Conservation (phyloP, 2,329 filamentous ascomycete species). For the Exophiala mesophila region DNA sequence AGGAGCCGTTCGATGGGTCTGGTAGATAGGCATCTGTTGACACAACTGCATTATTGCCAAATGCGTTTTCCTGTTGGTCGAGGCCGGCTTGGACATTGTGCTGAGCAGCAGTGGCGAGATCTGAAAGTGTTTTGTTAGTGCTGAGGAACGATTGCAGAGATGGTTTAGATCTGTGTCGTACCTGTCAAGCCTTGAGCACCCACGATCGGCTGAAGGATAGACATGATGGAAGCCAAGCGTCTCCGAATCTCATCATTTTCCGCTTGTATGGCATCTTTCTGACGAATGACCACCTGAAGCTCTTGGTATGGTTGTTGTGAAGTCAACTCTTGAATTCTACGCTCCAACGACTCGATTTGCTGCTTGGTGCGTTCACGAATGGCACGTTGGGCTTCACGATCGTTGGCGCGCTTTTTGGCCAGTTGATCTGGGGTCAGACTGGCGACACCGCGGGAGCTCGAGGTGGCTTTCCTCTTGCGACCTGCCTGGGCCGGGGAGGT, state of each 20-base stretch:
- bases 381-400: constrained; percentile 78
- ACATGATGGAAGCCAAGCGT: constrained; percentile 61
- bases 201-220: constrained; percentile 45
- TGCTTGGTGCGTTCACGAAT: constrained; percentile 77
- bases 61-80: constrained; percentile 10
- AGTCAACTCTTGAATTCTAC: constrained; percentile 68
- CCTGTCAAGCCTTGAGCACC: constrained; percentile 41
- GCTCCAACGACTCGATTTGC: constrained; percentile 71
- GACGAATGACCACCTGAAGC: constrained; percentile 66
- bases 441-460: constrained; percentile 67
- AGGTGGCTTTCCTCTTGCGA: constrained; percentile 41
- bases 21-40: constrained; percentile 27
- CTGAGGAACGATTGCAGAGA: constrained; percentile 15
- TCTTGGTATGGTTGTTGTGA: constrained; percentile 79
- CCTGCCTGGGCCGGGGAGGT: constrained; percentile 18
- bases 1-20: constrained; percentile 26
- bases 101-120: constrained; percentile 24
- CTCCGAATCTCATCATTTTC: constrained; percentile 76
- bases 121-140: constrained; percentile 7
- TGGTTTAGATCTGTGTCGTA: constrained; percentile 26
- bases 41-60: constrained; percentile 9
- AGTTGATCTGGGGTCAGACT: constrained; percentile 84
- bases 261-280: constrained; percentile 70
- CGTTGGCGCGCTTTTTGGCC: constrained; percentile 85
- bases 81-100: constrained; percentile 22